These are phyloP conservation scores for Penicillium sp. DNA, from an alignment of 2,329 filamentous ascomycete genomes.

Conservation along the genomic window DNA sequence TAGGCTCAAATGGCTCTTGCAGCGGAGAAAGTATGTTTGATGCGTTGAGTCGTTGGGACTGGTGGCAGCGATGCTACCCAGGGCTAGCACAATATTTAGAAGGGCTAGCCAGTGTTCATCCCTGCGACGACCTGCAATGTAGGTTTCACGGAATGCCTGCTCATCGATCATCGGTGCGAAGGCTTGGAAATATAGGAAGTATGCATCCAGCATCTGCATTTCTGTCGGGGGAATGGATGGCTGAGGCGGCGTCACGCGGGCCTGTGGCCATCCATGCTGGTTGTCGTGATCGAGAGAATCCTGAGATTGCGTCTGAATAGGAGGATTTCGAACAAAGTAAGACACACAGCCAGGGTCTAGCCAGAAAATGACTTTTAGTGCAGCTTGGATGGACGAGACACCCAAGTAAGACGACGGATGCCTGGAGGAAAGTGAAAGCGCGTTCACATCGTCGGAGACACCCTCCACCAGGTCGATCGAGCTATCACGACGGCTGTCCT, in stretches of 20 bases:
- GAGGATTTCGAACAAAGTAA: constrained; percentile 46
- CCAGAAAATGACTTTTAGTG: constrained; percentile 65
- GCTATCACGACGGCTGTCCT: constrained; percentile 45
- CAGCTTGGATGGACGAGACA: constrained; percentile 71
- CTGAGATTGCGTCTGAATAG: constrained; percentile 14
- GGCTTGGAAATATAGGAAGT: constrained; percentile 69
- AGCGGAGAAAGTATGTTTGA: constrained; percentile 66
- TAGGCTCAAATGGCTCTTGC: constrained; percentile 64
- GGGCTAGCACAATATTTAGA: constrained; percentile 72
- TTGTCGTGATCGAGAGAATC: constrained; percentile 20
- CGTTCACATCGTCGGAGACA: constrained; percentile 69
- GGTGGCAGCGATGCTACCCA: constrained; percentile 68
- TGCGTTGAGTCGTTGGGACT: constrained; percentile 63
- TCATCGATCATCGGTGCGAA: constrained; percentile 74
- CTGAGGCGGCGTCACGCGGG: constrained; percentile 47
- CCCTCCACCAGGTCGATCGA: constrained; percentile 57
- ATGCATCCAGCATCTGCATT: constrained; percentile 68
- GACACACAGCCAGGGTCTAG: constrained; percentile 52
- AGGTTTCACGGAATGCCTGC: constrained; percentile 64
- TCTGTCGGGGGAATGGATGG: constrained; percentile 60
- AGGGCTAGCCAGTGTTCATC: constrained; percentile 70
- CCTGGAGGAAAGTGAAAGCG: constrained; percentile 61
- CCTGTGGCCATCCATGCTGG: constrained; percentile 32
- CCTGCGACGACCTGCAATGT: constrained; percentile 59
- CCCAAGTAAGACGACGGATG: constrained; percentile 66